Percentiles rank a stretch among this genome's conserved stretches.
Evolutionary conservation across 2,329 filamentous ascomycete genomes (phyloP).

Genomic region (Botrytis fabae): DNA sequence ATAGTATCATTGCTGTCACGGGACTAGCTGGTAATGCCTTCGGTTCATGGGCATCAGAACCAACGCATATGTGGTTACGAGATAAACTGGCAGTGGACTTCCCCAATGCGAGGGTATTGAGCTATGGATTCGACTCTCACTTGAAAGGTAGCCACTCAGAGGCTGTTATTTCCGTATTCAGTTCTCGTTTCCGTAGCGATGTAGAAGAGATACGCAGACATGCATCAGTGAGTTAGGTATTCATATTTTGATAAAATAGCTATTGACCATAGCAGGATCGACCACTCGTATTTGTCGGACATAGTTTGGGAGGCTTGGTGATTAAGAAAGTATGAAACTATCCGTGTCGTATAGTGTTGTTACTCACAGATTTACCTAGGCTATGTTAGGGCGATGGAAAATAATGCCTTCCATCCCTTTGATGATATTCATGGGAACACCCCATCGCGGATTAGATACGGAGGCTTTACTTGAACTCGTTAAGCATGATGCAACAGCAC

Average conservation of each 20-base stretch:
- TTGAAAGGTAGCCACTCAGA: slow-evolving; percentile 26
- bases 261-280: slow-evolving; percentile 11
- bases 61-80: slow-evolving; percentile 43
- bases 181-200: slow-evolving; percentile 29
- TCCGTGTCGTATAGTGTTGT: not conserved
- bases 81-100: slow-evolving; percentile 42
- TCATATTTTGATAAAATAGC: not conserved
- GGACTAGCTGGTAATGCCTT: slow-evolving; percentile 45
- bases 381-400: slow-evolving; percentile 22
- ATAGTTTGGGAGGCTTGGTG: slow-evolving; percentile 43
- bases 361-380: not conserved
- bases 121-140: slow-evolving; percentile 41
- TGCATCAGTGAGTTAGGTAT: slow-evolving; percentile 10
- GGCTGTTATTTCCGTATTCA: slow-evolving; percentile 17
- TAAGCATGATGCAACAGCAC: slow-evolving; percentile 27
- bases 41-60: slow-evolving; percentile 43
- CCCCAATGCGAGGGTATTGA: slow-evolving; percentile 37
- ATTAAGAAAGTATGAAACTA: slow-evolving; percentile 39
- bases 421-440: slow-evolving; percentile 36
- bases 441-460: slow-evolving; percentile 34
- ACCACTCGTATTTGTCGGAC: slow-evolving; percentile 40
- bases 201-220: slow-evolving; percentile 31
- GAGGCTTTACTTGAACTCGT: slow-evolving; percentile 31
- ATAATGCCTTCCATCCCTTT: slow-evolving; percentile 23
- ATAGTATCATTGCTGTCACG: slow-evolving; percentile 44